Percentiles rank a stretch among this genome's conserved stretches.
phyloP scores from a whole-genome alignment of 1,284 basidiomycete genomes.

The Veloboletus limbatus region DNA sequence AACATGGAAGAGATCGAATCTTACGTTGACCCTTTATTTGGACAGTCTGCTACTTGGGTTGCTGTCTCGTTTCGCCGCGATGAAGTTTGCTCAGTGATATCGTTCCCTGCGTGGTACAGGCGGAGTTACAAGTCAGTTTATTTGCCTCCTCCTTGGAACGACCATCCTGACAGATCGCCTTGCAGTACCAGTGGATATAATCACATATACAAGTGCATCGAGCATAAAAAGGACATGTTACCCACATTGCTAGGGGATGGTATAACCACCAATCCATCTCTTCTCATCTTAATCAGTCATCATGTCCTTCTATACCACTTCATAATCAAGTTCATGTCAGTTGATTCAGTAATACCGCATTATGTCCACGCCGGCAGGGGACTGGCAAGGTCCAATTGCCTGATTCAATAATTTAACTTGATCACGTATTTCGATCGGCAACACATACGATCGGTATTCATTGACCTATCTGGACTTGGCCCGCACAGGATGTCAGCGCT shows the following conservation, averaged over 20 bases:
- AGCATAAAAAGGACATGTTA: neutral
- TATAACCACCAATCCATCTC: too few species aligned
- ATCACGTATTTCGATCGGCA: neutral
- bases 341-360: neutral
- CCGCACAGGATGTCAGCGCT: conserved; percentile 15
- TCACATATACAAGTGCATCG: neutral
- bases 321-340: neutral
- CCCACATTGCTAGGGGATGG: neutral
- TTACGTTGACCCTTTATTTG: conserved; percentile 1
- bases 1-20: neutral
- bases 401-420: too few species aligned
- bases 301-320: neutral
- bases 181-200: conserved; percentile 14
- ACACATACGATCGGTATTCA: neutral
- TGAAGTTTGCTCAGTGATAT: conserved; percentile 4
- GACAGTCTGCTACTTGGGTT: conserved; percentile 8
- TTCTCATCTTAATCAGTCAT: neutral
- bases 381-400: too few species aligned
- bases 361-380: too few species aligned
- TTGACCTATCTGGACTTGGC: neutral
- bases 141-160: neutral
- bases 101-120: too few species aligned
- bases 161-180: neutral
- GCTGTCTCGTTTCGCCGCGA: neutral
- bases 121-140: conserved; percentile 8